These are phyloP conservation scores for Colletotrichum higginsianum DNA, from an alignment of 2,329 filamentous ascomycete species.

Conservation along the genomic window DNA sequence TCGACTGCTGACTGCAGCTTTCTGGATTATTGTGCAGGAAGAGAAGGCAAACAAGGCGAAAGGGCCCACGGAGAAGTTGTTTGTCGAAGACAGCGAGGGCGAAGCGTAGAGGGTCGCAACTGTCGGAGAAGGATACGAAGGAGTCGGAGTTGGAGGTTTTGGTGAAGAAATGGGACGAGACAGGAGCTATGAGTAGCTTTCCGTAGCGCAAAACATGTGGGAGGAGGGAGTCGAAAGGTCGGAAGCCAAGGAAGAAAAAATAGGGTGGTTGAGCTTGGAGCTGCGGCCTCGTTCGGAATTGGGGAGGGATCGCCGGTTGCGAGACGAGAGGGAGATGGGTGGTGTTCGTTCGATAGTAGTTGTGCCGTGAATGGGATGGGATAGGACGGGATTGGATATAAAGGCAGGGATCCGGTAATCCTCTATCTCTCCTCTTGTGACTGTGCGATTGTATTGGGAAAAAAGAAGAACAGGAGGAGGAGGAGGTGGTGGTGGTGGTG, in stretches of 20 bases:
- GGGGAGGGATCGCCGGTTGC: conserved; percentile 30
- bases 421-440: not conserved
- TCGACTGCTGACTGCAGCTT: conserved; percentile 11
- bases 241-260: no score
- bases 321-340: conserved; percentile 9
- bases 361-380: not conserved
- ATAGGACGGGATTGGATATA: no score
- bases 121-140: not conserved
- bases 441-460: no score
- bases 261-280: conserved; percentile 9
- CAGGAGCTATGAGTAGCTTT: conserved; percentile 29
- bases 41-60: not conserved
- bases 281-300: conserved; percentile 16
- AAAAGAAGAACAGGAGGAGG: no score
- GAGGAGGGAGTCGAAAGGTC: not conserved
- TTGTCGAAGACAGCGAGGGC: not conserved
- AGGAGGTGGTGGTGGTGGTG: not conserved
- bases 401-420: no score
- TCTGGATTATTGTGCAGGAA: not conserved
- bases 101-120: not conserved
- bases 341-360: conserved; percentile 5
- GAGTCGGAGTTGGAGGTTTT: not conserved
- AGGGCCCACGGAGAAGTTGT: not conserved
- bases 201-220: conserved; percentile 31
- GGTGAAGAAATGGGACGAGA: not conserved